A percentile compares a stretch with the other conserved stretches of the same genome.
phyloP scores from a whole-genome alignment of 768 basidiomycete genomes.

The Boletus barrowsii region DNA sequence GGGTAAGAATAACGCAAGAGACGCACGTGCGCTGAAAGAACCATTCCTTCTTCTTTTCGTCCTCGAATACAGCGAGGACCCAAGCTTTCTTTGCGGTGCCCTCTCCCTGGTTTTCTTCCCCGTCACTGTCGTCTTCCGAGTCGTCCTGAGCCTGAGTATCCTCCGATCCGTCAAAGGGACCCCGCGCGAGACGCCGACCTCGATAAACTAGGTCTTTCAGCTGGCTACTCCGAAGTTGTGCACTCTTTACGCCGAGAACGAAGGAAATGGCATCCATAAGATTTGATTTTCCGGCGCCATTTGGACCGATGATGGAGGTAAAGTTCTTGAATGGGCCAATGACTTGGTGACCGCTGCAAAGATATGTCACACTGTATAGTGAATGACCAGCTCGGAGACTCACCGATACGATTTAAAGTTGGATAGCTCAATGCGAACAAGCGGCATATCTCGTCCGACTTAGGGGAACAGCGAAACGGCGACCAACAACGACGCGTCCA shows the following conservation, averaged over 20 bases:
- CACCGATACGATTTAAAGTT: conserved; percentile 97
- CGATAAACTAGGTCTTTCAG: conserved; percentile 96
- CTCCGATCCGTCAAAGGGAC: conserved; percentile 41
- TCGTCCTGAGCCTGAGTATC: conserved; percentile 43
- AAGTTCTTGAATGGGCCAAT: conserved; percentile 93
- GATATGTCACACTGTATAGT: conserved; percentile 3
- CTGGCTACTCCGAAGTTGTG: conserved; percentile 88
- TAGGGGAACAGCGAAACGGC: conserved; percentile 18
- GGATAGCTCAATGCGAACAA: conserved; percentile 82
- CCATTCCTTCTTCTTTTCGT: conserved; percentile 78
- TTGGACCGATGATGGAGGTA: conserved; percentile 95
- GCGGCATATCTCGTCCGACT: conserved; percentile 56
- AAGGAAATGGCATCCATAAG: conserved; percentile 99
- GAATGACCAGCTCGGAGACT: conserved; percentile 6
- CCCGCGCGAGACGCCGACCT: conserved; percentile 66
- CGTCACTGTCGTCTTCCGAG: conserved; percentile 48
- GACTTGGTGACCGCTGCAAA: conserved; percentile 66
- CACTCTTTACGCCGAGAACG: conserved; percentile 94
- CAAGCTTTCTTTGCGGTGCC: conserved; percentile 90
- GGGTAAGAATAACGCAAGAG: neutral
- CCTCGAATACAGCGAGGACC: conserved; percentile 90
- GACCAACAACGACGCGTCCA: conserved; percentile 22
- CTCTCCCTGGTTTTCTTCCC: conserved; percentile 57
- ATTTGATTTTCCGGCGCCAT: conserved; percentile 98
- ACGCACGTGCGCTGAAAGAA: conserved; percentile 89